phyloP scores from a whole-genome alignment of 352 stramenopile species.

The Poterioochromonas sp. region DNA sequence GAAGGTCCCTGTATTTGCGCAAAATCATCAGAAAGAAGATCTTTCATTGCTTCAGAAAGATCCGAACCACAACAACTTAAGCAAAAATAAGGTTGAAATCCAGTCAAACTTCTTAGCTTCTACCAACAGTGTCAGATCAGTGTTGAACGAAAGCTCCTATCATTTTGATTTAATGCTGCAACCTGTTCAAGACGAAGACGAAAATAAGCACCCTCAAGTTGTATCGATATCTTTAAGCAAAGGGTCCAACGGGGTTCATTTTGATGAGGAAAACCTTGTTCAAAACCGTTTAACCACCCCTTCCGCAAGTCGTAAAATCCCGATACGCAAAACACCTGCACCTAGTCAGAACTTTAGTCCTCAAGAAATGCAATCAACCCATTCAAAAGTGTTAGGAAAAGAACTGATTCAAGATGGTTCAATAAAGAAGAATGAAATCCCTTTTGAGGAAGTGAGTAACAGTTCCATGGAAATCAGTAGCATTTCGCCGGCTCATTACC shows the following conservation, averaged over 20 bases:
- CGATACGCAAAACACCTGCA: conserved; percentile 9
- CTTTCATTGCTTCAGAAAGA: conserved; percentile 14
- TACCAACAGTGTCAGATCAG: conserved; percentile 11
- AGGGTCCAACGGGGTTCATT: conserved; percentile 8
- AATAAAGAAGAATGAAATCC: too few species aligned
- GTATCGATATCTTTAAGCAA: conserved; percentile 15
- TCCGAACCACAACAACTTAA: conserved; percentile 13
- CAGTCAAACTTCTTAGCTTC: conserved; percentile 13
- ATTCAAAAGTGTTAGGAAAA: too few species aligned
- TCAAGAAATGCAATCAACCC: too few species aligned
- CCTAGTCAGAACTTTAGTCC: too few species aligned
- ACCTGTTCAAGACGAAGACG: conserved; percentile 10
- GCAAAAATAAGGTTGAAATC: conserved; percentile 15
- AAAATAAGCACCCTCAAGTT: conserved; percentile 14
- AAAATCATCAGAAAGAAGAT: conserved; percentile 17
- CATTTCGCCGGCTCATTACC: too few species aligned
- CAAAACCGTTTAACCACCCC: conserved; percentile 10
- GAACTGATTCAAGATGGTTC: too few species aligned
- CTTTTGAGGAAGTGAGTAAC: too few species aligned
- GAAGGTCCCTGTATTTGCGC: conserved; percentile 8
- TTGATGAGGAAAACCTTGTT: conserved; percentile 14
- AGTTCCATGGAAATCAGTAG: too few species aligned
- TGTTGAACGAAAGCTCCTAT: conserved; percentile 13
- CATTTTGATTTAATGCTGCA: conserved; percentile 15
- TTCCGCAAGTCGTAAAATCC: conserved; percentile 11